A percentile compares a stretch with the other conserved stretches of the same genome.
These are phyloP conservation scores for Cytospora chrysosperma DNA, from an alignment of 2,329 filamentous ascomycete species.

Conservation along the genomic window DNA sequence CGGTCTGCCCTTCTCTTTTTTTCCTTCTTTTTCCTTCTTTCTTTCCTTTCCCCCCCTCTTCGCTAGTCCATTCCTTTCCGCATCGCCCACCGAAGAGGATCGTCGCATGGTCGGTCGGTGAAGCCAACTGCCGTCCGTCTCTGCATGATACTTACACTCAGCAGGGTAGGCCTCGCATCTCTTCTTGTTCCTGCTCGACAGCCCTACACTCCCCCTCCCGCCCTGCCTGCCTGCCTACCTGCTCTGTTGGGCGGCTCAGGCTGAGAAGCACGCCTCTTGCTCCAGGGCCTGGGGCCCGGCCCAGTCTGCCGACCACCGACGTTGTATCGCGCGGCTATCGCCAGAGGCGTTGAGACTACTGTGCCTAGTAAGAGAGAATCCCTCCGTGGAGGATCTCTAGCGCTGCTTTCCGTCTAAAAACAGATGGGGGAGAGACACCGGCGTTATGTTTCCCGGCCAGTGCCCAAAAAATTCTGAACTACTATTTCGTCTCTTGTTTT, in stretches of 20 bases:
- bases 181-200: too few relatives aligned
- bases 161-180: too few relatives aligned
- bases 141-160: background rate
- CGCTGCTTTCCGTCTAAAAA: background rate
- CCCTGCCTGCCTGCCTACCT: background rate
- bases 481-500: background rate
- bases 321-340: background rate
- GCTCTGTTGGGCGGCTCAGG: background rate
- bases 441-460: background rate
- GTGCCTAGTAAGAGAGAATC: too few relatives aligned
- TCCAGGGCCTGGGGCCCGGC: too few relatives aligned
- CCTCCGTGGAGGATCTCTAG: background rate
- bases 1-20: background rate
- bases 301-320: background rate
- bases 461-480: background rate
- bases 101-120: background rate
- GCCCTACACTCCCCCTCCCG: too few relatives aligned
- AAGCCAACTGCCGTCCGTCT: background rate
- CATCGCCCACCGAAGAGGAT: background rate
- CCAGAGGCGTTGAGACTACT: background rate
- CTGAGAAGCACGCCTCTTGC: background rate
- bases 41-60: too few relatives aligned
- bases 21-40: too few relatives aligned
- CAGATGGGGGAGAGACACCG: background rate
- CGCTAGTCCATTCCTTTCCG: too few relatives aligned